phyloP scores from a whole-genome alignment of 1,284 basidiomycete species.

The Leccinum subrobustum region DNA sequence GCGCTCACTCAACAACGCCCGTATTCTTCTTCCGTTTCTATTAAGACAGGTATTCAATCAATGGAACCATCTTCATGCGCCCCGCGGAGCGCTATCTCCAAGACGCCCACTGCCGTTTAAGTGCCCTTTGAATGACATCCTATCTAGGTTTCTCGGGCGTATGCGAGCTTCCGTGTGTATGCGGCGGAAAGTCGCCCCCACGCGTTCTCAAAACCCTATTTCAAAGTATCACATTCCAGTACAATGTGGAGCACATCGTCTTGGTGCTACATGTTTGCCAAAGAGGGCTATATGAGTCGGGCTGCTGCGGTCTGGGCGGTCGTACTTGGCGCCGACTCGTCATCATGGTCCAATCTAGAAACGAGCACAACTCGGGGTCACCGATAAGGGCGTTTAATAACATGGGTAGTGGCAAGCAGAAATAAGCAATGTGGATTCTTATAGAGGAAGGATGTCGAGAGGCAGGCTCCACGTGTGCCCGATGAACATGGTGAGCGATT shows the following conservation, averaged over 20 bases:
- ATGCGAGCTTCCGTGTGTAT: not conserved
- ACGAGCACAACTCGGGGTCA: constrained; percentile 38
- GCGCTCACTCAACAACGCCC: not conserved
- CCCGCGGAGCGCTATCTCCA: not conserved
- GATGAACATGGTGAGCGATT: not conserved
- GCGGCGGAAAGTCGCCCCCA: not conserved
- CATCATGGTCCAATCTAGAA: constrained; percentile 45
- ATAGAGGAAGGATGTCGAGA: not conserved
- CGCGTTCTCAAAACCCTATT: constrained; percentile 46
- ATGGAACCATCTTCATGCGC: not conserved
- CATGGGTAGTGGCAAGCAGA: not conserved
- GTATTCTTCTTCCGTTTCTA: not conserved
- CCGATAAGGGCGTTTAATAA: constrained; percentile 2
- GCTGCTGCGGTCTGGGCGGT: constrained; percentile 29
- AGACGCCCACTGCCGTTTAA: not conserved
- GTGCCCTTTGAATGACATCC: not conserved
- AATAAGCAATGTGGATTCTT: constrained; percentile 8
- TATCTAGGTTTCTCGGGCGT: not conserved
- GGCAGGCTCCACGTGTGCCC: not conserved
- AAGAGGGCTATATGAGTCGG: constrained; percentile 49
- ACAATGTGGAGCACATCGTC: constrained; percentile 10
- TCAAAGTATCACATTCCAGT: constrained; percentile 9
- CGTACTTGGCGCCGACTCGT: constrained; percentile 5
- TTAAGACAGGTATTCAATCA: not conserved
- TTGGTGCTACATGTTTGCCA: constrained; percentile 33